Conservation (phyloP, 371 early-diverging fungal genomes). For the Mycotypha africana region DNA sequence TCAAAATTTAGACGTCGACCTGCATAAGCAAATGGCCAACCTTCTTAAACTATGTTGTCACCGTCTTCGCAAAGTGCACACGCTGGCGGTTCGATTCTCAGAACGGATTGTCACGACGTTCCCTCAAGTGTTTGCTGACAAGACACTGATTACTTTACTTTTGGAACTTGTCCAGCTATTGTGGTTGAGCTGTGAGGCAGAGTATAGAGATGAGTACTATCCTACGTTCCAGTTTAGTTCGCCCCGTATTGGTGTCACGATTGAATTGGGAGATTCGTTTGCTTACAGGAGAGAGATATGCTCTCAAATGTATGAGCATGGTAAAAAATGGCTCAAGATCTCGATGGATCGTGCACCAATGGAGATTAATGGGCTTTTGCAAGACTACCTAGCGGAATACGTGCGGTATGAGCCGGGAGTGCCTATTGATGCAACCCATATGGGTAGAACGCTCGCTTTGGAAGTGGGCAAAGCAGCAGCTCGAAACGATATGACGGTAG, state of each 20-base stretch:
- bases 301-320: constrained; percentile 54
- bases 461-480: constrained; percentile 61
- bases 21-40: constrained; percentile 53
- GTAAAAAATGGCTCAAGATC: constrained; percentile 64
- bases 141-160: constrained; percentile 49
- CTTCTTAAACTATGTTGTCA: constrained; percentile 65
- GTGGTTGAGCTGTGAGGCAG: constrained; percentile 80
- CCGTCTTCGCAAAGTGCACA: constrained; percentile 64
- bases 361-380: constrained; percentile 61
- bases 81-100: constrained; percentile 50
- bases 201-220: constrained; percentile 76
- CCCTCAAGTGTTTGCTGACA: constrained; percentile 72
- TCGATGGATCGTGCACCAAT: constrained; percentile 44
- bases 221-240: constrained; percentile 75
- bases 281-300: constrained; percentile 69
- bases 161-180: constrained; percentile 75
- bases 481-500: constrained; percentile 39
- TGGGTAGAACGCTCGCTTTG: constrained; percentile 72
- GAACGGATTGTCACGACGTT: constrained; percentile 53
- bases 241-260: constrained; percentile 54
- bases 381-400: constrained; percentile 62
- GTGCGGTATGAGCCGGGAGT: constrained; percentile 47
- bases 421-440: constrained; percentile 50
- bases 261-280: constrained; percentile 74
- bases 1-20: constrained; percentile 42